A percentile compares a stretch with the other conserved stretches of the same genome.
Evolutionary conservation across 2,329 filamentous ascomycete species (phyloP).

Genomic region (Capronia americana): DNA sequence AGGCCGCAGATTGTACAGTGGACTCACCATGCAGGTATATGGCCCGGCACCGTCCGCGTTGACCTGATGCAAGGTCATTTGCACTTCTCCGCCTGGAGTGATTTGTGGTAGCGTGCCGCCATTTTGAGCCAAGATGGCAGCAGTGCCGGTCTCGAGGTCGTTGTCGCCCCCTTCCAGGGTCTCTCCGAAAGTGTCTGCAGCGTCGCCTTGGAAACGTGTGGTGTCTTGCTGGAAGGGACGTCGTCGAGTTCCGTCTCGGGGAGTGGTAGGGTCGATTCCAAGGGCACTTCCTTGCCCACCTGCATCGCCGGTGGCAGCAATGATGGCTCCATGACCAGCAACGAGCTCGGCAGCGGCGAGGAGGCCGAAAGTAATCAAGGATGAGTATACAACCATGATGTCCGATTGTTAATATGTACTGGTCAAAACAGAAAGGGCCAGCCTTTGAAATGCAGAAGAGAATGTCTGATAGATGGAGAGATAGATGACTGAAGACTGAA

Average conservation of each 20-base stretch:
- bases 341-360: slow-evolving; percentile 63
- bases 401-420: neutral
- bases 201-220: slow-evolving; percentile 65
- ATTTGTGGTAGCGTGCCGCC: slow-evolving; percentile 66
- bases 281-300: slow-evolving; percentile 60
- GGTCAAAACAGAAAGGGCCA: neutral
- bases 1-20: neutral
- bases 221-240: slow-evolving; percentile 69
- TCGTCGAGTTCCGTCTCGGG: slow-evolving; percentile 66
- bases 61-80: slow-evolving; percentile 71
- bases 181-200: slow-evolving; percentile 63
- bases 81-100: slow-evolving; percentile 61
- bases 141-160: slow-evolving; percentile 62
- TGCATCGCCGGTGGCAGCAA: slow-evolving; percentile 62
- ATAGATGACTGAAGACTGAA: neutral
- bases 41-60: slow-evolving; percentile 71
- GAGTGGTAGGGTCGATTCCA: slow-evolving; percentile 63
- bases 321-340: slow-evolving; percentile 67
- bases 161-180: slow-evolving; percentile 65
- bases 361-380: slow-evolving; percentile 50
- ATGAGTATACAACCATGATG: slow-evolving; percentile 22
- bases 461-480: neutral
- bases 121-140: slow-evolving; percentile 63
- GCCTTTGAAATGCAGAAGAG: slow-evolving; percentile 5
- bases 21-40: slow-evolving; percentile 62